phyloP scores from a whole-genome alignment of 352 stramenopile genomes.

The Phytophthora foliorum region DNA sequence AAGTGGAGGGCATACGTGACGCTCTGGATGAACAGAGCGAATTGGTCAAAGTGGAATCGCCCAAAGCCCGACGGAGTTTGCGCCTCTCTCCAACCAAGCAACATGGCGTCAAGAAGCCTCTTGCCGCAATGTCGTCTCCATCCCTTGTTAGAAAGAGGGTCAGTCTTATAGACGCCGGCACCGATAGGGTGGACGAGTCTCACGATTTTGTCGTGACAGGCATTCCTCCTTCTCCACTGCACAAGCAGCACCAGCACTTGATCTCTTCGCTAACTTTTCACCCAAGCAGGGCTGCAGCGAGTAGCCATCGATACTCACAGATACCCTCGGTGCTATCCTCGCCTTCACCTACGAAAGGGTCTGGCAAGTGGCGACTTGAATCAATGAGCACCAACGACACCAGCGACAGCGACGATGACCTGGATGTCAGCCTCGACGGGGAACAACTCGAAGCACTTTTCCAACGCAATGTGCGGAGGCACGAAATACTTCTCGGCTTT shows the following conservation, averaged over 20 bases:
- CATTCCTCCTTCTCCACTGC: constrained; percentile 7
- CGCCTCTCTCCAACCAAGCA: constrained; percentile 2
- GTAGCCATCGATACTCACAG: constrained; percentile 35
- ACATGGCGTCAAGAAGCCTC: neutral
- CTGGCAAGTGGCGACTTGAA: constrained; percentile 27
- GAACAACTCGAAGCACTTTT: constrained; percentile 68
- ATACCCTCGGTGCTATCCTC: constrained; percentile 9
- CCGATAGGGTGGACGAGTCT: constrained; percentile 39
- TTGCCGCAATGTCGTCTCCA: neutral
- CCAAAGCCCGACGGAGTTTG: neutral
- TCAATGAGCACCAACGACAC: constrained; percentile 23
- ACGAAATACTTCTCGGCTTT: constrained; percentile 71
- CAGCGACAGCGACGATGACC: constrained; percentile 39
- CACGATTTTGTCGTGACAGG: constrained; percentile 50
- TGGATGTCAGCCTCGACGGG: constrained; percentile 47
- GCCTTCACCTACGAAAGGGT: constrained; percentile 4
- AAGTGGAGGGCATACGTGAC: neutral
- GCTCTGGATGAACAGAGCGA: constrained; percentile 19
- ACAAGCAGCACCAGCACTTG: constrained; percentile 5
- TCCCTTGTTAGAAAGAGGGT: neutral
- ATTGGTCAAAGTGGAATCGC: constrained; percentile 7
- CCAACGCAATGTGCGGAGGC: constrained; percentile 64
- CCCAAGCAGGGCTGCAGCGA: constrained; percentile 9
- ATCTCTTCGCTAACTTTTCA: constrained; percentile 4
- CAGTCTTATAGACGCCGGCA: neutral